Percentiles rank a stretch among this genome's conserved stretches.
phyloP scores from a whole-genome alignment of 2,329 filamentous ascomycete genomes.

The Ophiostoma angusticollis region DNA sequence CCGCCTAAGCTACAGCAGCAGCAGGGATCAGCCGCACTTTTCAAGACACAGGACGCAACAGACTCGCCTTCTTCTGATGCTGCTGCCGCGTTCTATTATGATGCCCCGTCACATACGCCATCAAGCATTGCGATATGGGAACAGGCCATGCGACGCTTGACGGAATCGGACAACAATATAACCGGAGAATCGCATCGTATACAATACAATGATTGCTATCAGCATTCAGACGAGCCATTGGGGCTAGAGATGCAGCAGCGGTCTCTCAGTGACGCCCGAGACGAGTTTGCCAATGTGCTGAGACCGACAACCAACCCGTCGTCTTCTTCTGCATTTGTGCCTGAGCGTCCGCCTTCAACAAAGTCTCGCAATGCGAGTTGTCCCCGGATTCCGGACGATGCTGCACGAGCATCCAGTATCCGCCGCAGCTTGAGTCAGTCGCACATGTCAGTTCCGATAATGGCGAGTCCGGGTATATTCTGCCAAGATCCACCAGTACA shows the following conservation, averaged over 20 bases:
- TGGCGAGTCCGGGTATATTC: slow-evolving; percentile 19
- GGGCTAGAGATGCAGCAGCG: not conserved
- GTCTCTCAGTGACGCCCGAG: not conserved
- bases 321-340: not conserved
- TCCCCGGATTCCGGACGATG: not conserved
- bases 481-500: not conserved
- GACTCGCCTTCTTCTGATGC: too few relatives aligned
- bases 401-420: fast-evolving
- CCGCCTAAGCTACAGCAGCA: too few relatives aligned
- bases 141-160: not conserved
- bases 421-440: slow-evolving; percentile 5
- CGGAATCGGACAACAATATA: not conserved
- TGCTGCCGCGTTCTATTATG: too few relatives aligned
- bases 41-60: too few relatives aligned
- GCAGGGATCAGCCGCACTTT: too few relatives aligned
- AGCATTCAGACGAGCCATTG: not conserved
- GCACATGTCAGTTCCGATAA: slow-evolving; percentile 16
- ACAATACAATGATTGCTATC: not conserved
- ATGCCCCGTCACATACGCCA: too few relatives aligned
- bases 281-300: not conserved
- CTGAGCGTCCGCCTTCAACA: slow-evolving; percentile 19
- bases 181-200: not conserved
- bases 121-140: not conserved
- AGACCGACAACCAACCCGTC: not conserved
- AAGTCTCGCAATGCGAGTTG: slow-evolving; percentile 26